phyloP scores from a whole-genome alignment of 2,329 filamentous ascomycete species.

The Ascochyta fabae region DNA sequence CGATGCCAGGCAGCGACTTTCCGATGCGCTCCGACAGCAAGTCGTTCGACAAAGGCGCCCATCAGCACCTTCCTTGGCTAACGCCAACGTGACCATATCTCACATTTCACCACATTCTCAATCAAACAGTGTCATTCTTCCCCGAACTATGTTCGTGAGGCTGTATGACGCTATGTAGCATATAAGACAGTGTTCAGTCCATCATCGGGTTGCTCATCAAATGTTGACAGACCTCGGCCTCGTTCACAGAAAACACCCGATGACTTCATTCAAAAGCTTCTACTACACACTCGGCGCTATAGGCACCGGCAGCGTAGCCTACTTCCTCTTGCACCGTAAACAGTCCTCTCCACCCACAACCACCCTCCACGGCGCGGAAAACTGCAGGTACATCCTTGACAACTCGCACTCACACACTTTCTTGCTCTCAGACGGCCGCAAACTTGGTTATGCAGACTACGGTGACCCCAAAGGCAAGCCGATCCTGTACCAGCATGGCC shows the following conservation, averaged over 20 bases:
- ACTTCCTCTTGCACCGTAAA: background rate
- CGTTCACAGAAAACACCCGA: background rate
- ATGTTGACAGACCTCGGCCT: no score
- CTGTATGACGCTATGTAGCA: background rate
- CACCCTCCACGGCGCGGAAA: background rate
- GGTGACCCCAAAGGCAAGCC: conserved; percentile 34
- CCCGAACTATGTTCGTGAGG: background rate
- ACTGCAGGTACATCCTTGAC: conserved; percentile 23
- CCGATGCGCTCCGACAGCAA: background rate
- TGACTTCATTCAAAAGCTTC: background rate
- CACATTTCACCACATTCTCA: background rate
- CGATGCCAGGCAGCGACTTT: background rate
- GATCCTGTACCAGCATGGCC: conserved; percentile 40
- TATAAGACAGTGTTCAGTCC: background rate
- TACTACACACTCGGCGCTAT: conserved; percentile 1
- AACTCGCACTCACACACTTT: conserved; percentile 37
- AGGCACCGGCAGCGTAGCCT: background rate
- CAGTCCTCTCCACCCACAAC: background rate
- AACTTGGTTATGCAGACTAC: conserved; percentile 46
- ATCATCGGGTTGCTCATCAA: no score
- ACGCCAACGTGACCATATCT: background rate
- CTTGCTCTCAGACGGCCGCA: conserved; percentile 45
- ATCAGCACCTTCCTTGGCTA: background rate
- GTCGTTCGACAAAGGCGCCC: background rate
- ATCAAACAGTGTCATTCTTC: background rate